Base-by-base conservation (phyloP, 2,329 filamentous ascomycete genomes). In the Penicillium italicum region DNA sequence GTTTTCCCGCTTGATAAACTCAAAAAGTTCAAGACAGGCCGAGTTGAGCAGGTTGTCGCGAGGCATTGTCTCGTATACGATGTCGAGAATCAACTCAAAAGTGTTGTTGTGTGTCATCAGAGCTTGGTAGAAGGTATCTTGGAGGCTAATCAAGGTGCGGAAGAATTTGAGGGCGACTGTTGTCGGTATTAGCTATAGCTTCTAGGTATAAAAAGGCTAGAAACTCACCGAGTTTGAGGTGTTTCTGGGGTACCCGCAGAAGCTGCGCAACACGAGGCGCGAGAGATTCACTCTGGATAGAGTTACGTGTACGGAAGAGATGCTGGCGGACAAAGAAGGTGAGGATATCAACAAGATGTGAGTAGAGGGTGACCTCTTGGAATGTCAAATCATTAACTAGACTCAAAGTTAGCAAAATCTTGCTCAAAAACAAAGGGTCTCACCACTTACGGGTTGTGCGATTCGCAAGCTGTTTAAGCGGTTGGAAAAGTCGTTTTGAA, bases 241-340 rank as follows among this genome's bases (percentile, higher is more conserved):
- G 92, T 77, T 97, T 97, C 74, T 97, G 90, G 10, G 86, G 86
- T 57, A 88, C 92, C 42, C 80, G 79, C 62, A 99, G 82, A 58
- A 99, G 82, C 72, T 96, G 91, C 46, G 87, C 86, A 58, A 97
- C 87, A 38, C 92, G 85, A 58, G 86, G 82, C 8, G 89, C 85
- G 42, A 97, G 80, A 55, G 88, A 86, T 73, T 97, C 85, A 11
- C 84, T 84, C 59, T 96, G 79, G 26, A 97, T 88, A 69, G 97
- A 96, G 67, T 86, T 89, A 73, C 95, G 94, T 77, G 88, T 92
- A 64, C 91, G 86, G 66, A 90, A 86, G 38, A 88, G 83, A 74
- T 97, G 93, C 68, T 95, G 90, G 38, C 92, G 86, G 61, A 97
- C 86, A 72, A 97, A 97, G 77, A 95, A 97, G 70, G 89, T 92